phyloP scores from a whole-genome alignment of 2,329 filamentous ascomycete species.

The Sporothrix mexicana region DNA sequence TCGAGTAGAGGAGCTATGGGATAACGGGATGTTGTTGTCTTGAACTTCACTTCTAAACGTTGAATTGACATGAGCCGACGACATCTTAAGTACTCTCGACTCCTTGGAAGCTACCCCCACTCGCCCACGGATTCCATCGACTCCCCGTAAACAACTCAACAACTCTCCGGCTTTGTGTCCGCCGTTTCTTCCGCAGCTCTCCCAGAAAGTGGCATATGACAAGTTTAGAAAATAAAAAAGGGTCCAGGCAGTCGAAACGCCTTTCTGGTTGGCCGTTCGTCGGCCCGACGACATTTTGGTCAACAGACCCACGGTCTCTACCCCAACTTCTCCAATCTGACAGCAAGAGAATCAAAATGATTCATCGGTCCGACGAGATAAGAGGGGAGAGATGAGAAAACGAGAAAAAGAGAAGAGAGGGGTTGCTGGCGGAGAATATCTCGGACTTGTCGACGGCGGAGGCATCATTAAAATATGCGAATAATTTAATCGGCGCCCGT shows the following conservation, averaged over 20 bases:
- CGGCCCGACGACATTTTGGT: not conserved
- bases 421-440: too few relatives aligned
- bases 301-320: not conserved
- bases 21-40: not conserved
- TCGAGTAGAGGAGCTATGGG: not conserved
- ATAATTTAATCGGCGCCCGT: not conserved
- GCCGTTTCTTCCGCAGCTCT: not conserved
- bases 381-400: not conserved
- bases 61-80: not conserved
- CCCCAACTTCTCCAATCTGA: not conserved
- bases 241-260: not conserved
- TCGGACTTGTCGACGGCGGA: not conserved
- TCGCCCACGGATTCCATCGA: not conserved
- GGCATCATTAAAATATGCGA: not conserved
- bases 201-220: not conserved
- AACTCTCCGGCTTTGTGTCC: not conserved
- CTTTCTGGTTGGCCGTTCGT: not conserved
- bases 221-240: not conserved
- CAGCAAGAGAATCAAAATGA: constrained; percentile 7
- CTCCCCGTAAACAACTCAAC: not conserved
- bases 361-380: constrained; percentile 11
- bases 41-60: not conserved
- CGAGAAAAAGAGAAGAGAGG: too few relatives aligned
- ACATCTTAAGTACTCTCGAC: too few relatives aligned
- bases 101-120: not conserved